These are phyloP conservation scores for Akanthomyces dipterigenus DNA, from an alignment of 2,329 filamentous ascomycete species.

Conservation along the genomic window DNA sequence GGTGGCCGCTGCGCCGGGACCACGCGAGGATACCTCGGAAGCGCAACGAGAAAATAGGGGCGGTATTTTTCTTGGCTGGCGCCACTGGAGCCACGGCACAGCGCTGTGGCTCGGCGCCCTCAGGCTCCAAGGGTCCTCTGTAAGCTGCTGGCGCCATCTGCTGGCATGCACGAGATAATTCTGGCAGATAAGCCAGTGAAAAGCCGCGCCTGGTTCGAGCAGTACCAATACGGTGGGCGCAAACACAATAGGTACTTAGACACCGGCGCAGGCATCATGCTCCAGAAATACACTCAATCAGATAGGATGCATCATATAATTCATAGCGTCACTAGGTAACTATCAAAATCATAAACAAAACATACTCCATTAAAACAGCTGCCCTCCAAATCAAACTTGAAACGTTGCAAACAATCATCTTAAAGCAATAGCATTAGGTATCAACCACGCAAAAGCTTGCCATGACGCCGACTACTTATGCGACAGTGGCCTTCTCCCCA, in stretches of 20 bases:
- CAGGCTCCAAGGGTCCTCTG: background rate
- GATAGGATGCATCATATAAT: background rate
- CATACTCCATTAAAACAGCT: slow-evolving; percentile 10
- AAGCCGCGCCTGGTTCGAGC: too few species aligned
- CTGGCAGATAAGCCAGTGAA: too few species aligned
- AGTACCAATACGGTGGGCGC: too few species aligned
- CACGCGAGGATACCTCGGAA: background rate
- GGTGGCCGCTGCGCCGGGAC: background rate
- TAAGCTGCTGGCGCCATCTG: background rate
- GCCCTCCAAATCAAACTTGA: background rate
- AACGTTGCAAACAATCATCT: background rate
- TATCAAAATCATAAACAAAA: background rate
- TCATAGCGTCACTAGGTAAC: background rate
- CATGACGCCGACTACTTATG: background rate
- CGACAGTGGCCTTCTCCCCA: background rate
- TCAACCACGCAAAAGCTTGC: background rate
- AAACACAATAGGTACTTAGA: too few species aligned
- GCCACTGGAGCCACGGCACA: background rate
- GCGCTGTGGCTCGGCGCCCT: background rate
- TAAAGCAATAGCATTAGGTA: background rate
- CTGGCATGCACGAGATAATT: background rate
- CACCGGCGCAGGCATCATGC: too few species aligned
- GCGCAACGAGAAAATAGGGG: background rate
- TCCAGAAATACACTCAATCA: background rate
- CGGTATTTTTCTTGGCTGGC: background rate